Base-by-base conservation (phyloP, 176 grass and related monocot species). In the Lolium perenne region DNA sequence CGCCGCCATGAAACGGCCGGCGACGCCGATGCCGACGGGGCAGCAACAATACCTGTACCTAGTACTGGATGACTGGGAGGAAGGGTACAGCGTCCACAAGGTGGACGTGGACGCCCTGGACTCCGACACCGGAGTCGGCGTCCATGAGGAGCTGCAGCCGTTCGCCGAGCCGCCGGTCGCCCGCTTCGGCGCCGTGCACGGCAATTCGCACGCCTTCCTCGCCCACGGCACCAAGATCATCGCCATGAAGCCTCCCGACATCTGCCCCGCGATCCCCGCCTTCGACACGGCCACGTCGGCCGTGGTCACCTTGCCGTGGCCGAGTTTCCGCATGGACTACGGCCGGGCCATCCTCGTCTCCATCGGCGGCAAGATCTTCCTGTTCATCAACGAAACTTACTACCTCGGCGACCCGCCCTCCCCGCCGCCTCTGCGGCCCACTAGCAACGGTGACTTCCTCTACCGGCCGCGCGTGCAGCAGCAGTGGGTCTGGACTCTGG, bases 151-250 rank as follows among this genome's bases (percentile, higher is more conserved):
- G 0, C 8, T 2, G 20, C n/a, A 10, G 43, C 41, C 18, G 2
- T 80, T 86, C 65, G 21, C 53, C 0, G 76, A 86, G 77, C 26
- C 77, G 4, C 85, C 68, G 26, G 18, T 74, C 3, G 67, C 78
- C 12, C 78, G 85, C 54, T 25, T 87, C 1, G 68, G 49, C 10
- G 78, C 56, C 20, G 4, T 25, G 18, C 77, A 86, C 45, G 56
- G 4, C 0, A 3, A 9, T 4, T 23, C 5, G 18, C n/a, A 45
- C 17, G 55, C 46, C 23, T 72, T 86, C 65, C 13, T 73, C 76
- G n/a, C 77, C 0, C 85, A 87, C 45, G 84, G 84, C 63, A 10
- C 75, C 63, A 86, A 70, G 84, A 86, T 86, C 25, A 16, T 87
- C 5, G 67, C 85, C 26, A 74, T 87, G 77, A 6, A 54, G 38